Evolutionary conservation across 371 early-diverging fungal species (phyloP), one percentile per base, ranked within the genome.

Genomic region (Dentiscutata heterogama): DNA sequence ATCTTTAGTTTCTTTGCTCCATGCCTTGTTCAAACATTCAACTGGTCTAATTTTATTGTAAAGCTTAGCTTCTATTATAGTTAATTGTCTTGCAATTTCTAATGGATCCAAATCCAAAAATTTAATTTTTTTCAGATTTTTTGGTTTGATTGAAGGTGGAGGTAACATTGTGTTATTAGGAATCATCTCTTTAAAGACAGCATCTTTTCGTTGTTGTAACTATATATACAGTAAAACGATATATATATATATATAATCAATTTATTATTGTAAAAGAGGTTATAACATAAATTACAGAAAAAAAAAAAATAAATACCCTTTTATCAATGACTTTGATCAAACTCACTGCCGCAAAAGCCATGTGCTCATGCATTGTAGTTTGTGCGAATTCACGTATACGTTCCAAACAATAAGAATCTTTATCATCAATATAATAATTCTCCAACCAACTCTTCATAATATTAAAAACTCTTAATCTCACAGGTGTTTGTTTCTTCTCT

Each of bases 381-480:
- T 89, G 88, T 5, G 95, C 93, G 86, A 97, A 97, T 51, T 94
- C 88, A 42, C 93, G 89, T n/a, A 97, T 88, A 83, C 87, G 89
- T 63, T 94, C 92, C 31, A 97, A 86, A 11, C 93, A 91, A 35
- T 83, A 82, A 7, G 86, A 54, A 92, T 94, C 94, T 80, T 93
- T 91, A 82, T 93, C 93, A 81, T 97, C 96, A 18, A 93, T 87
- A 88, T 94, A 97, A 84, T 94, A 94, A 67, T 89, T 88, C 82
- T 97, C 97, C 8, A 98, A 88, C 99, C 99, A 98, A 11, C 91
- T 90, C 83, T 97, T 96, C 84, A 97, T 93, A 11, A 97, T 92
- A 84, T 96, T 97, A 85, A 93, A 95, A 3, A 98, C 97, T n/a
- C 91, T 88, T 74, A 97, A 86, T 13, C 97, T 94, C 50, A 97